Conservation (phyloP, 257 asterid species). For the Cruciata laevipes region DNA sequence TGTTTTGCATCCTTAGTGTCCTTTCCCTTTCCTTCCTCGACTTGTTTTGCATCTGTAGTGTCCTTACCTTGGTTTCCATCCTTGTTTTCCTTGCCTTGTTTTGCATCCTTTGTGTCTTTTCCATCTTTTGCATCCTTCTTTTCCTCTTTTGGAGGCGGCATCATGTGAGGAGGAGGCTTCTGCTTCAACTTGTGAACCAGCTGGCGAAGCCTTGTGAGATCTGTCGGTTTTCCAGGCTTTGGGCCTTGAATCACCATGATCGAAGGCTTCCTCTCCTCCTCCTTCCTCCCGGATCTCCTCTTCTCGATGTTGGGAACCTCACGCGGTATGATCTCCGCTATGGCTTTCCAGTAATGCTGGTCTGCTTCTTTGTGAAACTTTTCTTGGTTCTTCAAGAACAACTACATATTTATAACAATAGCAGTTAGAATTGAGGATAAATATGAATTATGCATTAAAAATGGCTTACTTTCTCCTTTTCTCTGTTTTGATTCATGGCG, state of each 20-base stretch:
- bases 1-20: slow-evolving; percentile 13
- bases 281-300: slow-evolving; percentile 51
- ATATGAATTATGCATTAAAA: background rate
- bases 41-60: slow-evolving; percentile 13
- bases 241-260: slow-evolving; percentile 79
- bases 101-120: slow-evolving; percentile 23
- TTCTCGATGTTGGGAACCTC: slow-evolving; percentile 82
- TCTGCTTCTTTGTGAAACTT: slow-evolving; percentile 91
- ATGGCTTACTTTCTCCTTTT: slow-evolving; percentile 61
- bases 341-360: slow-evolving; percentile 79
- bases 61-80: slow-evolving; percentile 15
- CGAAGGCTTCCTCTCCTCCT: slow-evolving; percentile 64
- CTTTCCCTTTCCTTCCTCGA: slow-evolving; percentile 24
- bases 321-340: slow-evolving; percentile 76
- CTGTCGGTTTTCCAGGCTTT: slow-evolving; percentile 93
- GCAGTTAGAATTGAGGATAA: background rate
- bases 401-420: slow-evolving; percentile 29
- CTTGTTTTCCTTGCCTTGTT: slow-evolving; percentile 29
- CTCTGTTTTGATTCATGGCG: slow-evolving; percentile 64
- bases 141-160: slow-evolving; percentile 55
- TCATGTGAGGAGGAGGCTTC: slow-evolving; percentile 86
- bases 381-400: slow-evolving; percentile 67
- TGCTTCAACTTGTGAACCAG: slow-evolving; percentile 69
- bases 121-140: slow-evolving; percentile 31
- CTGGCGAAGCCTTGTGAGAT: slow-evolving; percentile 82